Evolutionary conservation across 768 basidiomycete species (phyloP).

Genomic region (Russula sp.): DNA sequence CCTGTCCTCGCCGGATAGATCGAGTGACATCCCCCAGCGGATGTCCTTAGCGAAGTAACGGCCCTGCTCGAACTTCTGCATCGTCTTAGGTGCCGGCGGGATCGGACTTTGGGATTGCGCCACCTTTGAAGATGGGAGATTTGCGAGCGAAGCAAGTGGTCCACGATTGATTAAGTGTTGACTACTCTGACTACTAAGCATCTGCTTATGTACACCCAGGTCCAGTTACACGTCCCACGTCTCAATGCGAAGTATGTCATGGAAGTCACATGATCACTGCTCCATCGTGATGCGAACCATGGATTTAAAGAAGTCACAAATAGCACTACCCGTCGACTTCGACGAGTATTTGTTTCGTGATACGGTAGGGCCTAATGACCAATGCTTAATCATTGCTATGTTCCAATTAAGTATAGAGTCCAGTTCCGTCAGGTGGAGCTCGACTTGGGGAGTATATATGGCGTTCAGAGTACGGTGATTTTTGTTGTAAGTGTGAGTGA

Average conservation of each 20-base stretch:
- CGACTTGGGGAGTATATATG: neutral
- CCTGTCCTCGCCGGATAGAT: constrained; percentile 27
- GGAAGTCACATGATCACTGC: neutral
- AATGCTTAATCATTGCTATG: neutral
- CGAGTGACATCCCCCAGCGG: constrained; percentile 30
- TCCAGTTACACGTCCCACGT: neutral
- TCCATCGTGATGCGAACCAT: too few relatives aligned
- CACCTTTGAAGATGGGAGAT: neutral
- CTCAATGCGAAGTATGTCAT: neutral
- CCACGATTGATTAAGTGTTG: too few relatives aligned
- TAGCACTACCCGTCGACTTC: too few relatives aligned
- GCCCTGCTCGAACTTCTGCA: constrained; percentile 22
- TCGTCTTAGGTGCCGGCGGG: neutral
- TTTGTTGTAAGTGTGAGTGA: neutral
- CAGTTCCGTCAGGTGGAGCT: neutral
- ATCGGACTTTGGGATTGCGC: neutral
- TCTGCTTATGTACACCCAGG: too few relatives aligned
- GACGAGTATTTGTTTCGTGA: too few relatives aligned
- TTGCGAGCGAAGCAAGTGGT: too few relatives aligned
- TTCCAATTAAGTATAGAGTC: neutral
- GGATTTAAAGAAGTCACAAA: too few relatives aligned
- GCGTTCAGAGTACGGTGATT: too few relatives aligned
- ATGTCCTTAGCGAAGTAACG: constrained; percentile 27
- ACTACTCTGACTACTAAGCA: too few relatives aligned
- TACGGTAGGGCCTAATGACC: neutral